Base-by-base conservation (phyloP, 768 basidiomycete genomes). In the Flagelloscypha sp. region DNA sequence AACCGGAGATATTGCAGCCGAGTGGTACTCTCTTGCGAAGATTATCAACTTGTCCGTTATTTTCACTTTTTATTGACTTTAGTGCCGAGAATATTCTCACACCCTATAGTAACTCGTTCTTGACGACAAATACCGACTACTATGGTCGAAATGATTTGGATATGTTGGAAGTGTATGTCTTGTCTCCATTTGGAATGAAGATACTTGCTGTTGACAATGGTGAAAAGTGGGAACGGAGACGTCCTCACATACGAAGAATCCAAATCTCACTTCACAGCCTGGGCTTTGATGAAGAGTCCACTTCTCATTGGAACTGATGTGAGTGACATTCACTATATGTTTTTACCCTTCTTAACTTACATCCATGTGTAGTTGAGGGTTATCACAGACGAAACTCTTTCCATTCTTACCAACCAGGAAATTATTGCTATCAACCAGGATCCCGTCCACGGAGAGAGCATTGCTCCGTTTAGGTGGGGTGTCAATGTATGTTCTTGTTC, bases 401-500 rank as follows among this genome's bases (percentile, higher is more conserved):
- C 60, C 7, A 76, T 83, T 41, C 58, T 81, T 25, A 76, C 58
- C 40, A 83, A 81, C 53, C 60, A 47, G 24, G 79, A 82, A 48
- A 71, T 82, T 23, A 57, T 82, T 9, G 78, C 74, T 5, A 79
- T 82, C 42, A 76, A 79, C 52, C 80, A 82, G 46, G 80, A 83
- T 45, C 63, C 75, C 0, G 71, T 72, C 3, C 57, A 74, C 15
- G 79, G 79, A 4, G 69, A 67, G 12, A 69, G 69, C 37, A 66
- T 81, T 36, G 70, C 76, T 9, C 79, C 80, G 3, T 82, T 82
- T 63, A 58, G 75, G 41, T 80, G 77, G 76, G 77, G 77, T 3
- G 51, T 77, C 41, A 77, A 79, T 44, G 79, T 81, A 42, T 36
- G 74, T 51, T 7, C 17, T 36, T 30, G 6, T 23, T 35, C 18